Evolutionary conservation across 139 green algal genomes (phyloP), one percentile per base, ranked within the genome.

Genomic region (Pycnococcus provasolii): DNA sequence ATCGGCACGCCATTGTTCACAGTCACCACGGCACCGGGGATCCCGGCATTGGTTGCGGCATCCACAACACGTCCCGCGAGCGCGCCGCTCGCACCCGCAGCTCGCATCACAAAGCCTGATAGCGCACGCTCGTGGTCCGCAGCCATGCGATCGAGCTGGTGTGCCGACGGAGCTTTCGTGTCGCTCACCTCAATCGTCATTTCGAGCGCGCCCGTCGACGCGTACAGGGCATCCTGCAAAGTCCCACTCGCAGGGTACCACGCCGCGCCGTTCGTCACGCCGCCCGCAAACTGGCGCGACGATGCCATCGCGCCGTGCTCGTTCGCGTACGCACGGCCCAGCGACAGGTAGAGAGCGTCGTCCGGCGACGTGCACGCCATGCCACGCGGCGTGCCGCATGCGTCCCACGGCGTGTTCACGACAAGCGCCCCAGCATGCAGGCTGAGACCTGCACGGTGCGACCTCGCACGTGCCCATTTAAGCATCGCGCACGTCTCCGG

Each of bases 181-280:
- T 87, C 71, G 62, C 70, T 86, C 11, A 94, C 67, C 78, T 97
- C 91, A 39, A 97, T 65, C 1, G 91, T 97, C 39, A 96, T 66
- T 66, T 88, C 85, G 62, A 94, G 77, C 71, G 82, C 92, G 47
- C 68, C 66, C 1, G 53, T 81, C 7, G 69, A 74, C 4, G 95
- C 6, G 74, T 97, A 96, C 65, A 90, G 87, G 84, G 84, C 95
- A 77, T 95, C 86, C 74, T 87, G 79, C 58, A 68, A 73, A 2
- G 57, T 53, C 7, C 90, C 88, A 51, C 90, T 92, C 63, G 96
- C 66, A 0, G 88, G 85, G 77, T 96, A 97, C 90, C 90, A 96
- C 42, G 76, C 66, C 0, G 89, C 88, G 15, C 90, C 90, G 60
- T 96, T 96, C 51, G 86, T 95, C 59, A 91, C 88, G 58, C 90